Percentiles rank a stretch among this genome's conserved stretches.
Conservation (phyloP, 495 filamentous ascomycete genomes). For the Aspergillus funiculosus region DNA sequence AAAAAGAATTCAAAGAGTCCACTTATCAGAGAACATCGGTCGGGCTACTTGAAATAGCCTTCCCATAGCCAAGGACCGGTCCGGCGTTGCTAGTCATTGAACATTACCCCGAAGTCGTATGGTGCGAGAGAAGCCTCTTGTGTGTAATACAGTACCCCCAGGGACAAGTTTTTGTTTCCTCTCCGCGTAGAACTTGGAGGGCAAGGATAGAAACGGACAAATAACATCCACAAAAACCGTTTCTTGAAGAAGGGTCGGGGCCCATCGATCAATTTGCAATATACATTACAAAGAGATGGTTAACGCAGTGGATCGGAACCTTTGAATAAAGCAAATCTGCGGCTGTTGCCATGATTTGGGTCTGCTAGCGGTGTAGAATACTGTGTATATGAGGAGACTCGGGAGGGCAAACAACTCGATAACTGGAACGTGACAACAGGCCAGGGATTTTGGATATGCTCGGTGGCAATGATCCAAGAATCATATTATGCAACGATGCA, state of each 20-base stretch:
- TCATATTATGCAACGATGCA: constrained; percentile 23
- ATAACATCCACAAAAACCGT: constrained; percentile 83
- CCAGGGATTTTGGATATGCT: constrained; percentile 24
- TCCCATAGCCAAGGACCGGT: constrained; percentile 27
- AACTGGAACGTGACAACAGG: constrained; percentile 40
- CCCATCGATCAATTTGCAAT: constrained; percentile 56
- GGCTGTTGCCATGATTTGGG: constrained; percentile 50
- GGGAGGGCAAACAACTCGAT: constrained; percentile 19
- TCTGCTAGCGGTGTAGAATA: constrained; percentile 31
- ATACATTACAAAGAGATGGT: constrained; percentile 55
- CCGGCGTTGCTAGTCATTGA: not conserved
- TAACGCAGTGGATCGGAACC: constrained; percentile 68
- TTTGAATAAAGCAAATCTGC: constrained; percentile 39
- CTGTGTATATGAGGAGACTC: constrained; percentile 25
- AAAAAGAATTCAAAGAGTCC: too few relatives aligned
- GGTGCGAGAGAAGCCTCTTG: constrained; percentile 41
- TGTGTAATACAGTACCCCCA: constrained; percentile 72
- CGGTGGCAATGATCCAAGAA: constrained; percentile 19
- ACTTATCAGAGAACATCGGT: constrained; percentile 29
- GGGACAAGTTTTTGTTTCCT: constrained; percentile 88
- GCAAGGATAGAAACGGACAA: constrained; percentile 62
- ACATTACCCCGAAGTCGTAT: not conserved
- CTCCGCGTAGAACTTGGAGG: constrained; percentile 51
- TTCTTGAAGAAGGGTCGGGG: constrained; percentile 52
- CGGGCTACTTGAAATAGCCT: constrained; percentile 33